A percentile compares a stretch with the other conserved stretches of the same genome.
phyloP scores from a whole-genome alignment of 768 basidiomycete species.

The Wakefieldia striispora region DNA sequence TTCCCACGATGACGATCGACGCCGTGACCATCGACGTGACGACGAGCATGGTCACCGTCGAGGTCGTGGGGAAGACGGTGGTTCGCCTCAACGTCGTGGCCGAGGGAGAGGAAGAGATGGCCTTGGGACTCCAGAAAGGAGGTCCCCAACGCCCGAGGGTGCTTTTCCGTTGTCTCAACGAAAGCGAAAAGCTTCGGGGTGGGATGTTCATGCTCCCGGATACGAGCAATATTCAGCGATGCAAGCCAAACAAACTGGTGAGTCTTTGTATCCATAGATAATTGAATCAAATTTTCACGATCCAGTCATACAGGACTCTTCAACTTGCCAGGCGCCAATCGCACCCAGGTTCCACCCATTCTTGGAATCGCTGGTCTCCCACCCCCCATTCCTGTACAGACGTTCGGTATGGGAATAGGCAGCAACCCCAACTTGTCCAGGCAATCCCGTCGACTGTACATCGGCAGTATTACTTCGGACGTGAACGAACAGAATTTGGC shows the following conservation, averaged over 20 bases:
- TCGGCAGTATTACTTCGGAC: conserved; percentile 93
- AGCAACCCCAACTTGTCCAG: conserved; percentile 87
- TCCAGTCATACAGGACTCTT: conserved; percentile 67
- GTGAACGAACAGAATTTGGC: conserved; percentile 91
- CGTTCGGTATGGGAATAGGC: conserved; percentile 83
- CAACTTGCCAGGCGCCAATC: conserved; percentile 93
- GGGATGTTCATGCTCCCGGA: conserved; percentile 95
- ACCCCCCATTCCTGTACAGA: conserved; percentile 79
- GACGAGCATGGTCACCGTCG: conserved; percentile 35
- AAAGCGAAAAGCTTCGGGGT: conserved; percentile 86
- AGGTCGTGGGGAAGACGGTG: conserved; percentile 40
- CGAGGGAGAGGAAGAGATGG: conserved; percentile 48
- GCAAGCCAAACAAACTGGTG: conserved; percentile 98
- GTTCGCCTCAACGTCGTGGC: conserved; percentile 37
- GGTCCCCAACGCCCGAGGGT: conserved; percentile 90
- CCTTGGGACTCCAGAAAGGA: conserved; percentile 67
- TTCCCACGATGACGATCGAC: conserved; percentile 50
- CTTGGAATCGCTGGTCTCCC: conserved; percentile 79
- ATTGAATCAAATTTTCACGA: conserved; percentile 7
- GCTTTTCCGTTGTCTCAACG: conserved; percentile 79
- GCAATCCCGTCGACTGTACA: conserved; percentile 93
- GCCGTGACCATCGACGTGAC: conserved; percentile 45
- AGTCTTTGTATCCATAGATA: conserved; percentile 10
- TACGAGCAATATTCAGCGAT: conserved; percentile 94
- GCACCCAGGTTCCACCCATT: conserved; percentile 83